Evolutionary conservation across 2,329 filamentous ascomycete genomes (phyloP), one percentile per base, ranked within the genome.

Genomic region (Neofusicoccum ribis): DNA sequence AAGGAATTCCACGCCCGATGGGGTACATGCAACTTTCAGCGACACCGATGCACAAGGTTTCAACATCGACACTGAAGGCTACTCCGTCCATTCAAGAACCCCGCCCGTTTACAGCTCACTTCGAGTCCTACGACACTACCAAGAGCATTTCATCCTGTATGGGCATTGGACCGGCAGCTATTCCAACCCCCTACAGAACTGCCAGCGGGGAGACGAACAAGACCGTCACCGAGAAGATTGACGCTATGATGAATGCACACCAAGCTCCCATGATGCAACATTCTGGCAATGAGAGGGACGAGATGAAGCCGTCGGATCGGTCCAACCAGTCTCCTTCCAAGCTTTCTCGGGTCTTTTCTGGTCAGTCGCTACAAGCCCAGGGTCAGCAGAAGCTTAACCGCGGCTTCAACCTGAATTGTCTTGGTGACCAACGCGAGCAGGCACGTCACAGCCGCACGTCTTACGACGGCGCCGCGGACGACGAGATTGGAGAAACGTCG

Each of bases 381-480:
- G 27, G 67, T 72, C 41, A 70, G 72, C 56, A 75, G 72, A 56
- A 72, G 68, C 70, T 69, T 50, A 70, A 70, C 7, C 49, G 66
- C 67, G 51, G 72, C 69, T n/a, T 67, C 71, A 20, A 59, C 68
- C 20, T 70, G 46, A 54, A 65, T 64, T 70, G 72, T 60, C 67
- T 68, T 31, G 69, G 70, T 65, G 68, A 70, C 67, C 62, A 64
- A 23, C 51, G 63, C 63, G 68, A 70, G 66, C 63, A 65, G 52
- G 54, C 36, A 56, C 63, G 63, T 58, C 68, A 73, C 61, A 70
- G 70, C 58, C 65, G 75, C 50, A 74, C 73, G 67, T 74, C 74
- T 23, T 69, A 77, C 56, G 76, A 79, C 64, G 77, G 77, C 39
- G 74, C 76, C 8, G 74, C 77, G 74, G 77, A 79, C 51, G 77